These are phyloP conservation scores for Inosperma sp. DNA, from an alignment of 768 basidiomycete species.

Conservation along the genomic window DNA sequence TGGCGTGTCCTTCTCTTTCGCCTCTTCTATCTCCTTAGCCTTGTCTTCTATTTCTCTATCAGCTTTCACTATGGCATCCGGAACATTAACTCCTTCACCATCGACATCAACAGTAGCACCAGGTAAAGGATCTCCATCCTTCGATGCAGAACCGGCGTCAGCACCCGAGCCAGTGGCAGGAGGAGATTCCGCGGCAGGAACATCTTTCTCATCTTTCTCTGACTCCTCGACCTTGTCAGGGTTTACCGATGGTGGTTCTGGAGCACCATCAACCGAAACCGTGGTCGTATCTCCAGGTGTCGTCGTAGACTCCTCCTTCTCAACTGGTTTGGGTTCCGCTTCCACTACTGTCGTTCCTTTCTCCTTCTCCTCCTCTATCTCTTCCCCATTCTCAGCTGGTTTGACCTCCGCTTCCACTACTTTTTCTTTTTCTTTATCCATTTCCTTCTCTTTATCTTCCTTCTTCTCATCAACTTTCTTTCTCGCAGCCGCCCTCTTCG, in stretches of 20 bases:
- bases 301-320: not conserved
- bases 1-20: not conserved
- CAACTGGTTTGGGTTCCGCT: not conserved
- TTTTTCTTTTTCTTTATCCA: not conserved
- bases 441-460: conserved; percentile 4
- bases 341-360: conserved; percentile 1
- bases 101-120: not conserved
- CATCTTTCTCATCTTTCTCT: not conserved
- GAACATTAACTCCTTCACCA: not conserved
- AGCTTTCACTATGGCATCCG: not conserved
- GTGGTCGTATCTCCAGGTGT: not conserved
- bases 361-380: not conserved
- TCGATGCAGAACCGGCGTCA: too few species aligned
- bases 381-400: not conserved
- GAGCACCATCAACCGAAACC: not conserved
- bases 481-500: conserved; percentile 60
- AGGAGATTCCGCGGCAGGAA: too few species aligned
- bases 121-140: too few species aligned
- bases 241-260: too few species aligned
- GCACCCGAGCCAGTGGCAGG: too few species aligned
- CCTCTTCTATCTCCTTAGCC: not conserved
- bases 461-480: conserved; percentile 25
- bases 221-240: not conserved
- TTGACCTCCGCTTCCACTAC: conserved; percentile 1
- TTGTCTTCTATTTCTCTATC: too few species aligned